Conservation (phyloP, 2,329 filamentous ascomycete genomes). For the Chlorencoelia australis region DNA sequence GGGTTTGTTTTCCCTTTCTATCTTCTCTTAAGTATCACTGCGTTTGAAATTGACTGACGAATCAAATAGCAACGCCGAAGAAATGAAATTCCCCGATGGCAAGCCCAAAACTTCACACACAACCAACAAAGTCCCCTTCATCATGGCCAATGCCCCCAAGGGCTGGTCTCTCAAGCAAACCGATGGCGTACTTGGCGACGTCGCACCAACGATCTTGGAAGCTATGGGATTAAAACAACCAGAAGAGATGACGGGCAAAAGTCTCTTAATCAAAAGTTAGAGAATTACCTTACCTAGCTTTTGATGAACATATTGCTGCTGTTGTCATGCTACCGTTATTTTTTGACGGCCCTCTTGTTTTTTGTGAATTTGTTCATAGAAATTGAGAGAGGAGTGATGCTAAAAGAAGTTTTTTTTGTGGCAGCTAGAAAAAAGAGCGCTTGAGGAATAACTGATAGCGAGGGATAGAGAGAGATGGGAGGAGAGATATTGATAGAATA, state of each 20-base stretch:
- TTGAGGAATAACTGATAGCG: too few species aligned
- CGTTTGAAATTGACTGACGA: neutral
- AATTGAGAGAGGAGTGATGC: too few species aligned
- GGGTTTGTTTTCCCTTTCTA: constrained; percentile 42
- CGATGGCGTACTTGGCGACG: constrained; percentile 88
- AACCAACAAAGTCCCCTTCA: constrained; percentile 92
- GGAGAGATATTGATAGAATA: too few species aligned
- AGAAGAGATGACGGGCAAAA: constrained; percentile 82
- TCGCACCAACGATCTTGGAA: constrained; percentile 85
- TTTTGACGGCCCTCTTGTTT: too few species aligned
- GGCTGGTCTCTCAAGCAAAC: constrained; percentile 71
- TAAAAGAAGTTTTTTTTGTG: too few species aligned
- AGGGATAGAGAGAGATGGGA: too few species aligned
- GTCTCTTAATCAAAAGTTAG: constrained; percentile 64
- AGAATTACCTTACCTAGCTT: too few species aligned
- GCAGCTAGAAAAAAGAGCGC: too few species aligned
- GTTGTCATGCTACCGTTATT: too few species aligned
- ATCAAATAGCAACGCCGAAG: constrained; percentile 65
- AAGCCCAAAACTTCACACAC: constrained; percentile 98
- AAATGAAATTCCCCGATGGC: constrained; percentile 95
- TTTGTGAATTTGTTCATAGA: too few species aligned
- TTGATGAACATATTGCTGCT: too few species aligned
- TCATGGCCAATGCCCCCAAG: constrained; percentile 93
- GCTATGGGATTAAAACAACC: constrained; percentile 88
- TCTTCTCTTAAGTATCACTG: neutral